Evolutionary conservation across 1,284 basidiomycete species (phyloP).

Genomic region (Sanghuangporus weigelae): DNA sequence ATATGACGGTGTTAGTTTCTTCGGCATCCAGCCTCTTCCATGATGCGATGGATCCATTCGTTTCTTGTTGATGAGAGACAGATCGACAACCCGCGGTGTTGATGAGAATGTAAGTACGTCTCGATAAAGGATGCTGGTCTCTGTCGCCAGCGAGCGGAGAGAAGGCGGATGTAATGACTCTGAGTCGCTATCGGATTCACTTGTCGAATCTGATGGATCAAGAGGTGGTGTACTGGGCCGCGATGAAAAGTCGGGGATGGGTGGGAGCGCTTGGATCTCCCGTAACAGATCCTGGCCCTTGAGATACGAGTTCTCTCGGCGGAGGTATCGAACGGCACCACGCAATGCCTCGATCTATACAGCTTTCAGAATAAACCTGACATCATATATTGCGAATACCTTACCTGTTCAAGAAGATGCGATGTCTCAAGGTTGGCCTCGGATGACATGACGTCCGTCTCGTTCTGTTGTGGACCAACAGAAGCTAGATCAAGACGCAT

Average conservation of each 20-base stretch:
- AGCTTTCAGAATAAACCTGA: slow-evolving; percentile 7
- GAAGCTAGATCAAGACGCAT: background rate
- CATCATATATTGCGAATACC: slow-evolving; percentile 13
- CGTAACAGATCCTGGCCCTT: slow-evolving; percentile 84
- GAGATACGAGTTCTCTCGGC: slow-evolving; percentile 88
- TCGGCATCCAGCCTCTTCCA: slow-evolving; percentile 59
- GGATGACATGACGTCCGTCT: slow-evolving; percentile 51
- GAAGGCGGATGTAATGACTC: slow-evolving; percentile 37
- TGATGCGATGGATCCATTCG: slow-evolving; percentile 37
- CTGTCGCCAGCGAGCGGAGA: slow-evolving; percentile 64
- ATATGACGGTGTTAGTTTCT: slow-evolving; percentile 71
- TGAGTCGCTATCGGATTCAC: slow-evolving; percentile 52
- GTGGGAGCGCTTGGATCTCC: slow-evolving; percentile 73
- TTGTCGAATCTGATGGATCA: slow-evolving; percentile 59
- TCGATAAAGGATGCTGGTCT: slow-evolving; percentile 77
- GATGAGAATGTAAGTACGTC: slow-evolving; percentile 81
- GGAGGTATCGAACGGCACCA: slow-evolving; percentile 83
- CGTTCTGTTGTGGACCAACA: slow-evolving; percentile 43
- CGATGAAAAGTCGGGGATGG: slow-evolving; percentile 44
- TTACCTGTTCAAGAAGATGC: slow-evolving; percentile 78
- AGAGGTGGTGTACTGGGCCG: slow-evolving; percentile 55
- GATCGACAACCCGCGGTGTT: slow-evolving; percentile 75
- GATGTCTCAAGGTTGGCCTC: slow-evolving; percentile 82
- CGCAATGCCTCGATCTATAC: slow-evolving; percentile 83
- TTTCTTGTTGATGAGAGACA: slow-evolving; percentile 55